phyloP scores from a whole-genome alignment of 2,329 filamentous ascomycete species.

The Pyricularia grisea region DNA sequence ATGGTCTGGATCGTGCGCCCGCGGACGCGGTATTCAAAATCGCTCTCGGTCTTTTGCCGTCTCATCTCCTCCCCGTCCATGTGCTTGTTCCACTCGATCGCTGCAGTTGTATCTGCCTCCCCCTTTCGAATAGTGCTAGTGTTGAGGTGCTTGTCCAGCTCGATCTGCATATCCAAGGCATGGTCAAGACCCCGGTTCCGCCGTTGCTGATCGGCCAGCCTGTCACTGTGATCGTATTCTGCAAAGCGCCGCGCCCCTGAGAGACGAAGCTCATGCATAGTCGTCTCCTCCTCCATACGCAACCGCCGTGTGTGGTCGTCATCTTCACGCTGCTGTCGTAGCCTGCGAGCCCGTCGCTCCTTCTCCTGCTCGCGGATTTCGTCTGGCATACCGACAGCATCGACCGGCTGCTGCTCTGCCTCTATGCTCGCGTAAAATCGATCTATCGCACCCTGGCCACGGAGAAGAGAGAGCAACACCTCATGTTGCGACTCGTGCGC shows the following conservation, averaged over 20 bases:
- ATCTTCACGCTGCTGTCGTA: constrained; percentile 7
- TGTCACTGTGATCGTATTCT: background rate
- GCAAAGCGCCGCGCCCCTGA: background rate
- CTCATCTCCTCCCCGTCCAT: background rate
- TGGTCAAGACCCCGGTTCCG: background rate
- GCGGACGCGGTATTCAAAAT: background rate
- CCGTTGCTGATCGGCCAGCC: background rate
- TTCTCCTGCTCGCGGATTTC: constrained; percentile 10
- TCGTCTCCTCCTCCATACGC: constrained; percentile 7
- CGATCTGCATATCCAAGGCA: background rate
- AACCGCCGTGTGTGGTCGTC: constrained; percentile 8
- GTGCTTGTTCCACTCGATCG: background rate
- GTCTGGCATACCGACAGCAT: constrained; percentile 10
- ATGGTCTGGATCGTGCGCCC: background rate
- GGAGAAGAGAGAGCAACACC: constrained; percentile 6
- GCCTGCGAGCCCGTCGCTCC: constrained; percentile 6
- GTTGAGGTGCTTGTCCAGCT: background rate
- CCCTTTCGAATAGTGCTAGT: background rate
- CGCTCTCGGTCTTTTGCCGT: background rate
- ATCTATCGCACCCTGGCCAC: constrained; percentile 2
- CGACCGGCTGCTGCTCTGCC: constrained; percentile 7
- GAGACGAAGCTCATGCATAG: constrained; percentile 1
- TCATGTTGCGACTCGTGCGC: background rate
- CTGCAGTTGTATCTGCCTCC: background rate
- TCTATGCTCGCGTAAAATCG: constrained; percentile 8